Conservation (phyloP, 768 basidiomycete genomes). For the Naematelia aurantialba region DNA sequence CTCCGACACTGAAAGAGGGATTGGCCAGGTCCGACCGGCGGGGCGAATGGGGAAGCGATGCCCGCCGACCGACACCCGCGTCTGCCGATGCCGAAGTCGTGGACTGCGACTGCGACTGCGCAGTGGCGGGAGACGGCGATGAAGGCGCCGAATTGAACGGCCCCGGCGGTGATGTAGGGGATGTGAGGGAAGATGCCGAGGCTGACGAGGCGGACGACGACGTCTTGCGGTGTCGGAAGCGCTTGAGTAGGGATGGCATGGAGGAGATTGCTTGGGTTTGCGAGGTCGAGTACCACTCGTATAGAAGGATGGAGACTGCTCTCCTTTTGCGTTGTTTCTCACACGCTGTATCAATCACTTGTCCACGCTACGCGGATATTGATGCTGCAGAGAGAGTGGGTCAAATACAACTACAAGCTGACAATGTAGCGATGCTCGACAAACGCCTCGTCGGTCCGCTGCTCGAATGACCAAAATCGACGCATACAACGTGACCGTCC, state of each 20-base stretch:
- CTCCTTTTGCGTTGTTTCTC: too few species aligned
- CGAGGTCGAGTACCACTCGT: too few species aligned
- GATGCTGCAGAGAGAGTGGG: too few species aligned
- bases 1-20: background rate
- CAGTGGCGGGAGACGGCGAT: background rate
- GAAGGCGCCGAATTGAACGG: background rate
- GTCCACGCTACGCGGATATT: too few species aligned
- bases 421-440: too few species aligned
- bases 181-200: conserved; percentile 2
- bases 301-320: too few species aligned
- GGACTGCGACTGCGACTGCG: background rate
- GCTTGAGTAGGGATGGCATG: conserved; percentile 25
- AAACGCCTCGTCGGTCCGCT: too few species aligned
- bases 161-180: background rate
- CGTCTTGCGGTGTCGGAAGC: conserved; percentile 21
- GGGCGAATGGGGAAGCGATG: conserved; percentile 5
- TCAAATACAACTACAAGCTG: too few species aligned
- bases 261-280: background rate
- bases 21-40: background rate
- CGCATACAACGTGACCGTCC: too few species aligned
- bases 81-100: background rate
- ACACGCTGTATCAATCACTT: too few species aligned
- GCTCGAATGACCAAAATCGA: too few species aligned
- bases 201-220: conserved; percentile 16
- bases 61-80: background rate